Conservation (phyloP, 257 asterid genomes). For the Salvia rosmarinus region DNA sequence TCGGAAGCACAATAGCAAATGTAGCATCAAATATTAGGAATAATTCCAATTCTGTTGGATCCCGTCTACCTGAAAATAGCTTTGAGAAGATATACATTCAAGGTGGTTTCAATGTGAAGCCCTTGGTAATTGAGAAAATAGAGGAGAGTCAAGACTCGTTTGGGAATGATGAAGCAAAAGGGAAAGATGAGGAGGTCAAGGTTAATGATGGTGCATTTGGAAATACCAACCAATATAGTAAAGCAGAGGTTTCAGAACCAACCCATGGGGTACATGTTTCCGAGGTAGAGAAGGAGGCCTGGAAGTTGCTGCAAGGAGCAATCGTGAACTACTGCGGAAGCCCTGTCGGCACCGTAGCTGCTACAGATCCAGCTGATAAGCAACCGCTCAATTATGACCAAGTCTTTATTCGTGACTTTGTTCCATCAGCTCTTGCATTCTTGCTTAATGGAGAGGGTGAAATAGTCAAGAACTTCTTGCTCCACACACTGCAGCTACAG, state of each 20-base stretch:
- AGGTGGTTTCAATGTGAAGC: slow-evolving; percentile 63
- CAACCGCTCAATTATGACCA: slow-evolving; percentile 73
- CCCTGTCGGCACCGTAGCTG: slow-evolving; percentile 82
- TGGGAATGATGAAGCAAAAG: slow-evolving; percentile 30
- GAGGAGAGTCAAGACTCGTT: slow-evolving; percentile 42
- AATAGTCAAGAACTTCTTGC: slow-evolving; percentile 74
- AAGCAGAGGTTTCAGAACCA: slow-evolving; percentile 38
- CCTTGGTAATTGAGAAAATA: slow-evolving; percentile 51
- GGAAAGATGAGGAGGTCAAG: slow-evolving; percentile 24
- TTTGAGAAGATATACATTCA: slow-evolving; percentile 66
- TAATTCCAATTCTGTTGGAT: slow-evolving; percentile 61
- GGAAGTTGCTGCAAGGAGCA: slow-evolving; percentile 70
- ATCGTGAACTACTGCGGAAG: slow-evolving; percentile 65
- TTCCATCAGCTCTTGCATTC: slow-evolving; percentile 84
- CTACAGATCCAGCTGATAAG: slow-evolving; percentile 68
- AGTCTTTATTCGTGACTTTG: slow-evolving; percentile 80
- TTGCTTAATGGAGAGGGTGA: slow-evolving; percentile 79
- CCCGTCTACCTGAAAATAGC: slow-evolving; percentile 51
- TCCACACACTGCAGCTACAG: slow-evolving; percentile 83
- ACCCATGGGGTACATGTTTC: slow-evolving; percentile 43
- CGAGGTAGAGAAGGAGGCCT: slow-evolving; percentile 70
- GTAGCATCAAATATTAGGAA: slow-evolving; percentile 67
- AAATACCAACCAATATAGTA: slow-evolving; percentile 33
- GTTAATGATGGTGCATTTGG: slow-evolving; percentile 35
- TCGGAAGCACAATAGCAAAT: slow-evolving; percentile 44